Evolutionary conservation across 257 asterid genomes (phyloP).

Genomic region (Penstemon barbatus): DNA sequence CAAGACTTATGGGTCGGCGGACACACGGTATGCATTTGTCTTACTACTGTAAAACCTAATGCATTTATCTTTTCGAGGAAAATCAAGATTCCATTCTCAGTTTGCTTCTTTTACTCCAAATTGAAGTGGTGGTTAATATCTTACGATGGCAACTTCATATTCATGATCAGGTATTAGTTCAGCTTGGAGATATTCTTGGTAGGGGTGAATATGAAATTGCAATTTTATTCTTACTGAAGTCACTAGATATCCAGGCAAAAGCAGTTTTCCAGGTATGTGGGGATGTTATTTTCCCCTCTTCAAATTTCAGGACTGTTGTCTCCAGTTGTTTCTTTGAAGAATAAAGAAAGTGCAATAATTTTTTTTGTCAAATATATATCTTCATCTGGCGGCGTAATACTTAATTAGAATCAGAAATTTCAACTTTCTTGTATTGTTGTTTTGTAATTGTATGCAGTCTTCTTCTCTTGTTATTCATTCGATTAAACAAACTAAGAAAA

Average conservation of each 20-base stretch:
- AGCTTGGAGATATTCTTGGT: constrained; percentile 89
- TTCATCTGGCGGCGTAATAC: background rate
- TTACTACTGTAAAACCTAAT: too few species aligned
- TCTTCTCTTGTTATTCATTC: too few species aligned
- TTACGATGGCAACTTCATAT: constrained; percentile 14
- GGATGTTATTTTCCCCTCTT: background rate
- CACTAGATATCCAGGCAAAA: constrained; percentile 77
- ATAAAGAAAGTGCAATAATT: background rate
- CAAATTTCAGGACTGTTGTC: constrained; percentile 1
- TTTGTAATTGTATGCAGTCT: too few species aligned
- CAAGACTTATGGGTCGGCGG: too few species aligned
- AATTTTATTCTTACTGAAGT: constrained; percentile 70
- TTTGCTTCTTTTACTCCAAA: too few species aligned
- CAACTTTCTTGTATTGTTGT: too few species aligned
- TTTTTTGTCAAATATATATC: constrained; percentile 5
- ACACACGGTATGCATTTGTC: too few species aligned
- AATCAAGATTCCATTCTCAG: background rate
- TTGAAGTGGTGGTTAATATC: background rate
- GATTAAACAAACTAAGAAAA: too few species aligned
- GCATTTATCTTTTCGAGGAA: background rate
- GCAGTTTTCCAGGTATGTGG: constrained; percentile 84
- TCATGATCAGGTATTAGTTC: constrained; percentile 64
- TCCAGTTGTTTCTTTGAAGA: constrained; percentile 3
- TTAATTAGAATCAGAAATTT: too few species aligned
- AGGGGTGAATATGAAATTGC: constrained; percentile 93